A percentile compares a stretch with the other conserved stretches of the same genome.
Conservation (phyloP, 495 filamentous ascomycete species). For the Poronia punctata region DNA sequence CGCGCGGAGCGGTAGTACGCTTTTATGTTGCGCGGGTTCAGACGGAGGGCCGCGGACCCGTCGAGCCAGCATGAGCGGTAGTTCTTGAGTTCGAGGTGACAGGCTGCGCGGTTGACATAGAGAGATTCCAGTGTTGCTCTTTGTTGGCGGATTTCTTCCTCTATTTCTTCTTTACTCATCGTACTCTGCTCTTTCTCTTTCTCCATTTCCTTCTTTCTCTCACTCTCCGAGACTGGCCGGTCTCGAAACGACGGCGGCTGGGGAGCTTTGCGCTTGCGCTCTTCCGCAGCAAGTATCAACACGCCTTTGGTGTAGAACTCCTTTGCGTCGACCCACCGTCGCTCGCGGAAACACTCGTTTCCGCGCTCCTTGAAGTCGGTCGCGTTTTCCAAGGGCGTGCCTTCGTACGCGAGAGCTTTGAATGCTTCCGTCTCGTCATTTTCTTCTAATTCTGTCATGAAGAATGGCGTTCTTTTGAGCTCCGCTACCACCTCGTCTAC, state of each 20-base stretch:
- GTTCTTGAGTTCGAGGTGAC: constrained; percentile 67
- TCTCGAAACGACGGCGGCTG: constrained; percentile 10
- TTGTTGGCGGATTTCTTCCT: constrained; percentile 50
- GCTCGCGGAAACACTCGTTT: constrained; percentile 73
- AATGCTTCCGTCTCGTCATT: constrained; percentile 80
- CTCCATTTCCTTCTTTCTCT: constrained; percentile 28
- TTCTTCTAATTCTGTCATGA: constrained; percentile 89
- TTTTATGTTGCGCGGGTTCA: constrained; percentile 76
- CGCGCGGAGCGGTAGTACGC: constrained; percentile 76
- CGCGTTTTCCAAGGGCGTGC: constrained; percentile 73
- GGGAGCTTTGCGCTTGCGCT: constrained; percentile 32
- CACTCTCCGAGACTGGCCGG: neutral
- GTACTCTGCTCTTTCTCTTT: constrained; percentile 11
- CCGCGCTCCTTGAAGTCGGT: constrained; percentile 78
- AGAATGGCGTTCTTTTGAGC: constrained; percentile 77
- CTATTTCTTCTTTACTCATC: constrained; percentile 23
- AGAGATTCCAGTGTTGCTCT: constrained; percentile 62
- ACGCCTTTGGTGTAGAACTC: constrained; percentile 88
- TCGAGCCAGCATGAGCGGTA: constrained; percentile 77
- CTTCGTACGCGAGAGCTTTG: constrained; percentile 86
- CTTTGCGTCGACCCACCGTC: constrained; percentile 73
- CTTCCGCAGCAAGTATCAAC: constrained; percentile 53
- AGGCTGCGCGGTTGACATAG: constrained; percentile 79
- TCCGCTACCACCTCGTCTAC: constrained; percentile 65
- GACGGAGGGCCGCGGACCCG: constrained; percentile 67